Evolutionary conservation across 345 rosid species (phyloP).

Genomic region (Euphorbia lathyris): DNA sequence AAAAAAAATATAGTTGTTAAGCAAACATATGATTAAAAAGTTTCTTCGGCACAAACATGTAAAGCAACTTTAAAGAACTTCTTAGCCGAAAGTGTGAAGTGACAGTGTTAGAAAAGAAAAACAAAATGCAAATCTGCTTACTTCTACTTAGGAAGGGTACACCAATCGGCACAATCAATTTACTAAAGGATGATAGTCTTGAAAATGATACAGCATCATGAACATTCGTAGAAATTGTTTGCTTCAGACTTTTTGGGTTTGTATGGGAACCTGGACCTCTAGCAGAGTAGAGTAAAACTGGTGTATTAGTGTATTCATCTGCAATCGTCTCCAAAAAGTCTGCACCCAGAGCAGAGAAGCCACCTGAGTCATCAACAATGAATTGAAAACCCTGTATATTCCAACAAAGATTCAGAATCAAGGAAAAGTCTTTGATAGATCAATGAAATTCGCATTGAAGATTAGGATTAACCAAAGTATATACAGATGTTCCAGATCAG

Average conservation of each 20-base stretch:
- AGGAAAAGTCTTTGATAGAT: not conserved
- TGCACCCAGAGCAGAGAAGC: conserved; percentile 75
- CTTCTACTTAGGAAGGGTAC: conserved; percentile 66
- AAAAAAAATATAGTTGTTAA: too few relatives aligned
- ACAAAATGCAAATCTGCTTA: conserved; percentile 32
- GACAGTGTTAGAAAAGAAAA: not conserved
- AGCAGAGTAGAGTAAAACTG: conserved; percentile 67
- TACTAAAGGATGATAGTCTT: conserved; percentile 59
- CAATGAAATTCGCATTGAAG: not conserved
- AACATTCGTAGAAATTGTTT: conserved; percentile 51
- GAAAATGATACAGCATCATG: conserved; percentile 86
- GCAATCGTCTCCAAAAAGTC: conserved; percentile 80
- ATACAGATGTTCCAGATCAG: not conserved
- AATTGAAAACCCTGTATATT: conserved; percentile 79
- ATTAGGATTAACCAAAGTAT: not conserved
- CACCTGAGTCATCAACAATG: conserved; percentile 84
- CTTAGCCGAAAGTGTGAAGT: not conserved
- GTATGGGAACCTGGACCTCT: conserved; percentile 50
- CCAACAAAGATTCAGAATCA: conserved; percentile 15
- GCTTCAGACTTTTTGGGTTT: conserved; percentile 43
- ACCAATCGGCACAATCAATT: conserved; percentile 79
- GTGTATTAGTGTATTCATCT: conserved; percentile 71
- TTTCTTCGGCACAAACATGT: not conserved
- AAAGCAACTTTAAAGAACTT: conserved; percentile 7
- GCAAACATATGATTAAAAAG: conserved; percentile 5